A percentile compares a stretch with the other conserved stretches of the same genome.
These are phyloP conservation scores for Platismatia glauca DNA, from an alignment of 495 filamentous ascomycete genomes.

Conservation along the genomic window DNA sequence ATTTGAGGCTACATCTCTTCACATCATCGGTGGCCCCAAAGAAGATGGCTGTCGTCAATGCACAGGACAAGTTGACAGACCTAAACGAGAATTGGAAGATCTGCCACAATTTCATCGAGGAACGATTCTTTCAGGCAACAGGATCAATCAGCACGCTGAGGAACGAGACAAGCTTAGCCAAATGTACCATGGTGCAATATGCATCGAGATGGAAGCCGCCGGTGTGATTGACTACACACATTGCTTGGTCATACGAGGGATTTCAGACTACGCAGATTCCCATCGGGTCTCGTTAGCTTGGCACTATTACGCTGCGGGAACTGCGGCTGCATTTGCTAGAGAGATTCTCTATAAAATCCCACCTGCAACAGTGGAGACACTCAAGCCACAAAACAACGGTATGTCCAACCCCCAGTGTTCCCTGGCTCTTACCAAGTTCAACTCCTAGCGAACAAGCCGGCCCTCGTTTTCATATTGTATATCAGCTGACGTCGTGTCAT, in stretches of 20 bases:
- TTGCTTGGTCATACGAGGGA: slow-evolving; percentile 34
- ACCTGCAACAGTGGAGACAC: no score
- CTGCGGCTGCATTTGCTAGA: slow-evolving; percentile 32
- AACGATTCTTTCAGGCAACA: slow-evolving; percentile 29
- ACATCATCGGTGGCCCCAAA: no score
- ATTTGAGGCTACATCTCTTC: no score
- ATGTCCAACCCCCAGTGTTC: no score
- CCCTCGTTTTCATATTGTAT: no score
- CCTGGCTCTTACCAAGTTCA: no score
- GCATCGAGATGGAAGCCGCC: slow-evolving; percentile 39
- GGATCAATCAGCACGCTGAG: slow-evolving; percentile 29
- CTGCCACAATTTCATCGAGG: slow-evolving; percentile 22
- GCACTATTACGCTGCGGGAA: slow-evolving; percentile 33
- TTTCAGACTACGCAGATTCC: slow-evolving; percentile 37
- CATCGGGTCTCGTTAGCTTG: slow-evolving; percentile 32
- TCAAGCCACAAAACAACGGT: no score
- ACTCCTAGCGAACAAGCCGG: no score
- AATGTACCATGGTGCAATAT: slow-evolving; percentile 5
- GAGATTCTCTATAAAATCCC: slow-evolving; percentile 12
- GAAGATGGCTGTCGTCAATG: no score
- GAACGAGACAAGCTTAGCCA: slow-evolving; percentile 27
- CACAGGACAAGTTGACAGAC: no score
- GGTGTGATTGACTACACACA: slow-evolving; percentile 31
- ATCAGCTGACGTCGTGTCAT: no score
- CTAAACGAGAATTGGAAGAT: no score